Percentiles rank a stretch among this genome's conserved stretches.
Evolutionary conservation across 106 monocot genomes (phyloP).

Genomic region (Posidonia australis): DNA sequence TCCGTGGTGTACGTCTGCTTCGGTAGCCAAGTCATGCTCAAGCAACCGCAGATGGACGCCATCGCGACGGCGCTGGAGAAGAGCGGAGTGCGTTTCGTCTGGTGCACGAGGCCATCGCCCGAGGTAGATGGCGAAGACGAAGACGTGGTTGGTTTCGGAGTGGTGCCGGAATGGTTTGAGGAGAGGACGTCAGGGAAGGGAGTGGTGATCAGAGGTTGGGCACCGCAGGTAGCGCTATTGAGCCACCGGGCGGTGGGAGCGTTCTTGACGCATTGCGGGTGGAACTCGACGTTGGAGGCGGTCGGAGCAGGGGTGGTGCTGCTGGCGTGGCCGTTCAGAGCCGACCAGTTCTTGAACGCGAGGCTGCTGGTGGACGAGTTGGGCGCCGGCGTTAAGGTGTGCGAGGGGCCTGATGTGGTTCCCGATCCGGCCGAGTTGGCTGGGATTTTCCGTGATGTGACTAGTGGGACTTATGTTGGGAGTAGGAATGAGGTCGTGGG

Average conservation of each 20-base stretch:
- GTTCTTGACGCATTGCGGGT: slow-evolving; percentile 51
- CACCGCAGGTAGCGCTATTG: slow-evolving; percentile 42
- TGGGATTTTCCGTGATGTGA: slow-evolving; percentile 6
- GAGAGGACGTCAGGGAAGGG: slow-evolving; percentile 19
- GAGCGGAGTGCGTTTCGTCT: slow-evolving; percentile 28
- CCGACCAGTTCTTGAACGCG: slow-evolving; percentile 55
- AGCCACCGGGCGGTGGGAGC: slow-evolving; percentile 40
- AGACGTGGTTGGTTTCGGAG: not conserved
- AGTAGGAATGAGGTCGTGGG: slow-evolving; percentile 4
- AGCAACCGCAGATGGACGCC: slow-evolving; percentile 8
- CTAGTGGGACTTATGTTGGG: not conserved
- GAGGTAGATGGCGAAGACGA: not conserved
- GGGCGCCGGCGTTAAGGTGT: slow-evolving; percentile 14
- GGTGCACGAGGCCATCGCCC: slow-evolving; percentile 4
- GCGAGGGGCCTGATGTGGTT: slow-evolving; percentile 15
- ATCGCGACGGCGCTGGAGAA: slow-evolving; percentile 25
- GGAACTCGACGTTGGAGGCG: slow-evolving; percentile 50
- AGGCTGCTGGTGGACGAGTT: slow-evolving; percentile 26
- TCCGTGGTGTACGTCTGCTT: slow-evolving; percentile 42
- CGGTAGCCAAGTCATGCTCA: slow-evolving; percentile 28
- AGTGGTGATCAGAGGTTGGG: slow-evolving; percentile 39
- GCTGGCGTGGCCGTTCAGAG: slow-evolving; percentile 50
- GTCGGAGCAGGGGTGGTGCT: slow-evolving; percentile 32
- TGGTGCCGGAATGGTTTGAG: slow-evolving; percentile 29
- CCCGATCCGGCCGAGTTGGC: slow-evolving; percentile 26